phyloP scores from a whole-genome alignment of 2,329 filamentous ascomycete genomes.

The Aschersonia sp. region DNA sequence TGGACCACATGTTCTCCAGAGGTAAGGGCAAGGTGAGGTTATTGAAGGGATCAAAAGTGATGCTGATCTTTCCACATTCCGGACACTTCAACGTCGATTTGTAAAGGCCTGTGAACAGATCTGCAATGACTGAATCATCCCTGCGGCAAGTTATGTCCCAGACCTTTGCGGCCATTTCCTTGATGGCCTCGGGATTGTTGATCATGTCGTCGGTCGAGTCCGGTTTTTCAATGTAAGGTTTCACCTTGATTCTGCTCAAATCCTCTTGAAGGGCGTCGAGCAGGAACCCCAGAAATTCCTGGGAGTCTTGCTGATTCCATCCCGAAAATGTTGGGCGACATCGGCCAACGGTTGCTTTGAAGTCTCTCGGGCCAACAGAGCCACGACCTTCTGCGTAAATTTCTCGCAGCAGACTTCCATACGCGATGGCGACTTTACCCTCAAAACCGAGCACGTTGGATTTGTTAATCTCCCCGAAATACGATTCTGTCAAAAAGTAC shows the following conservation, averaged over 20 bases:
- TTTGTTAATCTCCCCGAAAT: conserved; percentile 68
- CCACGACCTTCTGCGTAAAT: conserved; percentile 59
- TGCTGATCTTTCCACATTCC: conserved; percentile 84
- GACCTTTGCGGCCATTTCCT: conserved; percentile 72
- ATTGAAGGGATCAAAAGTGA: conserved; percentile 96
- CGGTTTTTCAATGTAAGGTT: conserved; percentile 94
- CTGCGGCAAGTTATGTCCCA: conserved; percentile 85
- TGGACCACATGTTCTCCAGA: conserved; percentile 68
- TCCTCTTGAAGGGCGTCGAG: conserved; percentile 93
- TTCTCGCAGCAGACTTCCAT: conserved; percentile 58
- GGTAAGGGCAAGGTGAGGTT: conserved; percentile 85
- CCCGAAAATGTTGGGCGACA: conserved; percentile 80
- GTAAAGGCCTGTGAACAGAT: conserved; percentile 95
- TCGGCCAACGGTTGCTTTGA: conserved; percentile 70
- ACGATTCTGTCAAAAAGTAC: conserved; percentile 69
- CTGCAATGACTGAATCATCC: conserved; percentile 89
- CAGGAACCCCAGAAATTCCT: conserved; percentile 90
- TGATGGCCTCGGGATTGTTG: conserved; percentile 63
- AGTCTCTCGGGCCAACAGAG: conserved; percentile 64
- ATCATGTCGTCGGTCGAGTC: conserved; percentile 97
- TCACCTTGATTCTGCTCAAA: conserved; percentile 82
- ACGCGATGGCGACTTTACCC: conserved; percentile 75
- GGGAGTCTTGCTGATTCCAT: conserved; percentile 92
- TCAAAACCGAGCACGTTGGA: conserved; percentile 75
- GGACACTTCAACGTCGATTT: conserved; percentile 95